These are phyloP conservation scores for Picea abies DNA, from an alignment of 83 land plant genomes.

Conservation along the genomic window DNA sequence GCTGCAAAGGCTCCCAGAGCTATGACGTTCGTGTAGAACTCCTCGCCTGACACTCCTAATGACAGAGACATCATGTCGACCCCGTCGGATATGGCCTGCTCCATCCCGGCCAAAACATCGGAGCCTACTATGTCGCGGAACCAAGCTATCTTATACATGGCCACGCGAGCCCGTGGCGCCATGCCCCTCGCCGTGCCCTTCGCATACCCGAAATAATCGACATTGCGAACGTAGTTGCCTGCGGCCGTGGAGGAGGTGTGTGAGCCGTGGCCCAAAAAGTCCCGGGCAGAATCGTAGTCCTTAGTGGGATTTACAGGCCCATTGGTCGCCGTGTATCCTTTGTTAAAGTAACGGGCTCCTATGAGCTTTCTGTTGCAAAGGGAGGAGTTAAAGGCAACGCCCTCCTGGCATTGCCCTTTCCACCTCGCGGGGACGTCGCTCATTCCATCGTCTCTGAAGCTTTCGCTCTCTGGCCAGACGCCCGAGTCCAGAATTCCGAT, in stretches of 20 bases:
- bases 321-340: constrained; percentile 26
- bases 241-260: constrained; percentile 38
- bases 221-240: constrained; percentile 13
- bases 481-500: no score
- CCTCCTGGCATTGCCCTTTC: constrained; percentile 40
- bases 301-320: constrained; percentile 19
- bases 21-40: constrained; percentile 9
- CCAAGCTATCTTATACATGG: not conserved
- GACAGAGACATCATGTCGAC: constrained; percentile 30
- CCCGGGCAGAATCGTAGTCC: not conserved
- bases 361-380: no score
- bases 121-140: not conserved
- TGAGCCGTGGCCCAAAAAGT: constrained; percentile 33
- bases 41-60: not conserved
- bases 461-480: no score
- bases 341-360: not conserved
- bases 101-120: constrained; percentile 29
- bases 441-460: constrained; percentile 27
- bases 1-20: constrained; percentile 29
- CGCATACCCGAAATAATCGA: not conserved
- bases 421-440: constrained; percentile 25
- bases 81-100: constrained; percentile 36
- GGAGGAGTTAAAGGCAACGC: constrained; percentile 10
- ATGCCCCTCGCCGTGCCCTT: no score
- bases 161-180: no score